A percentile compares a stretch with the other conserved stretches of the same genome.
Evolutionary conservation across 495 filamentous ascomycete species (phyloP).

Genomic region (Annulohypoxylon maeteangense): DNA sequence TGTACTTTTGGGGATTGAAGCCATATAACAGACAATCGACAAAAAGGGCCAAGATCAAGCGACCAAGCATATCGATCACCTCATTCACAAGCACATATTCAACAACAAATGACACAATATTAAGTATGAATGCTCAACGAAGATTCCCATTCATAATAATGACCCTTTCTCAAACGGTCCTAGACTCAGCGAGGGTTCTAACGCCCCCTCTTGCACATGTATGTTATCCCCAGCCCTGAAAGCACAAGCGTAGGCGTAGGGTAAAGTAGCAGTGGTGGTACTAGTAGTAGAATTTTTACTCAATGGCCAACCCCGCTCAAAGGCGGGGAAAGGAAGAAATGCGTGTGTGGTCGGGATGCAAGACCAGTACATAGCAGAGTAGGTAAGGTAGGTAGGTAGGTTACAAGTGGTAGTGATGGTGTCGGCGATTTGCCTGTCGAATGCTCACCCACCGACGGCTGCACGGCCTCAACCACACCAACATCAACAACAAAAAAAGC

Average conservation of each 20-base stretch:
- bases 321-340: not conserved
- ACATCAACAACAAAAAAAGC: constrained; percentile 13
- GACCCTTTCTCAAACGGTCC: constrained; percentile 1
- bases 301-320: not conserved
- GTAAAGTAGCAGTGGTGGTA: too few relatives aligned
- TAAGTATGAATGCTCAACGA: constrained; percentile 19
- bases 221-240: not conserved
- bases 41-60: too few relatives aligned
- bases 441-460: constrained; percentile 40
- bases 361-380: not conserved
- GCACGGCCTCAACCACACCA: not conserved
- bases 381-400: constrained; percentile 3
- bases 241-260: too few relatives aligned
- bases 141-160: constrained; percentile 33
- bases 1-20: too few relatives aligned
- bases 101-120: not conserved
- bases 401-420: constrained; percentile 13
- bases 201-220: not conserved
- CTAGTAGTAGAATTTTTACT: not conserved
- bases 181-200: not conserved
- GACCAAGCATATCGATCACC: not conserved
- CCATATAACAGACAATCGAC: too few relatives aligned
- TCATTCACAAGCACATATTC: not conserved
- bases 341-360: not conserved
- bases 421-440: constrained; percentile 11